phyloP scores from a whole-genome alignment of 306 rosid species.

The Cicer judaicum region DNA sequence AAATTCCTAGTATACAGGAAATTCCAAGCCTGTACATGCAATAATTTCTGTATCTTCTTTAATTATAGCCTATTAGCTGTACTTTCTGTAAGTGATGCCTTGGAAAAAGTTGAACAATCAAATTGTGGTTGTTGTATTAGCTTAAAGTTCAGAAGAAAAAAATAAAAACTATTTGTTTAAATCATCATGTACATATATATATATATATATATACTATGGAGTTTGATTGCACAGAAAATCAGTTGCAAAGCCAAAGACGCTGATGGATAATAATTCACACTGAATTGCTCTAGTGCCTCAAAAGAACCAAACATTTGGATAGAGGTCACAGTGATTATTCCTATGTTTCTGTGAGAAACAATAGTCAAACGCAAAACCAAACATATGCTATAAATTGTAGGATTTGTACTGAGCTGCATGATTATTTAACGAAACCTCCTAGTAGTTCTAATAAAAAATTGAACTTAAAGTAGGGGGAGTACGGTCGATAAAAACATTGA shows the following conservation, averaged over 20 bases:
- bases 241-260: no score
- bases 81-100: constrained; percentile 4
- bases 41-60: not conserved
- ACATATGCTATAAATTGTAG: not conserved
- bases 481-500: not conserved
- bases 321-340: no score
- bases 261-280: no score
- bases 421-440: not conserved
- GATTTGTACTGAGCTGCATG: not conserved
- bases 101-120: constrained; percentile 1
- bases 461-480: not conserved
- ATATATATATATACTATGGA: no score
- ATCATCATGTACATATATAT: no score
- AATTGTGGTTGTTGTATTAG: not conserved
- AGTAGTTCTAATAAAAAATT: not conserved
- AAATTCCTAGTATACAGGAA: constrained; percentile 34
- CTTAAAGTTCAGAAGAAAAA: no score
- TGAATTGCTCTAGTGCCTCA: no score
- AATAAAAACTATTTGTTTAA: no score
- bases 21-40: constrained; percentile 8
- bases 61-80: constrained; percentile 20
- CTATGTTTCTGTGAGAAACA: no score
- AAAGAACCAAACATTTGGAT: no score
- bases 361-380: no score
- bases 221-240: no score